Evolutionary conservation across 805 yeast genomes (phyloP), one percentile per base, ranked within the genome.

Genomic region (Schwanniomyces pseudopolymorphus): DNA sequence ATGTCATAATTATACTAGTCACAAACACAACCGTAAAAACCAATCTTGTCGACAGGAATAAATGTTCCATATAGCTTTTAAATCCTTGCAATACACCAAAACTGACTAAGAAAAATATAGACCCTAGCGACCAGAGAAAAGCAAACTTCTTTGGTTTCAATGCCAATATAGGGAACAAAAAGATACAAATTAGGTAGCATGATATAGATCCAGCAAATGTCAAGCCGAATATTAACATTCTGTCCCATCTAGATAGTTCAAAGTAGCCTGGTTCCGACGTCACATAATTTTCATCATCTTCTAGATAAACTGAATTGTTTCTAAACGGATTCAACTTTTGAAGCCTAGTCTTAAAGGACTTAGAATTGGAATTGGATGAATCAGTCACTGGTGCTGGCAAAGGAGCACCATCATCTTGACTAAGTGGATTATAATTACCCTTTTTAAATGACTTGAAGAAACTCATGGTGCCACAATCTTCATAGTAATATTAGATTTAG

Each of bases 71-170:
- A 49, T 73, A 73, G 2, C 75, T 60, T 51, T 60, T 58, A 50
- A 66, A 63, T 1, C 77, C 78, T 50, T 73, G 77, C 40, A 73
- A 57, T 3, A 73, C 77, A 5, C 78, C 78, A 51, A 74, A 74
- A 51, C 77, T 71, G 8, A 72, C 67, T 51, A 74, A 56, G 59
- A 74, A 74, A 56, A 74, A 69, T 14, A 74, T 68, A 14, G 75
- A 70, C 2, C 78, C 78, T 33, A 72, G 53, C 8, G 78, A 71
- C 78, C 78, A 74, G 43, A 74, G 59, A n/a, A 74, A 52, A 22
- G 78, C 77, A 59, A 74, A 73, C 51, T 72, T 74, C 36, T 75
- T 56, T 2, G 78, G 78, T 53, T 69, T 73, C 40, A 72, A 56
- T 22, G 70, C 56, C 39, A 74, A 58, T 24, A 74, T 64, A 4